Conservation (phyloP, 768 basidiomycete species). For the Rhodotorula toruloides region DNA sequence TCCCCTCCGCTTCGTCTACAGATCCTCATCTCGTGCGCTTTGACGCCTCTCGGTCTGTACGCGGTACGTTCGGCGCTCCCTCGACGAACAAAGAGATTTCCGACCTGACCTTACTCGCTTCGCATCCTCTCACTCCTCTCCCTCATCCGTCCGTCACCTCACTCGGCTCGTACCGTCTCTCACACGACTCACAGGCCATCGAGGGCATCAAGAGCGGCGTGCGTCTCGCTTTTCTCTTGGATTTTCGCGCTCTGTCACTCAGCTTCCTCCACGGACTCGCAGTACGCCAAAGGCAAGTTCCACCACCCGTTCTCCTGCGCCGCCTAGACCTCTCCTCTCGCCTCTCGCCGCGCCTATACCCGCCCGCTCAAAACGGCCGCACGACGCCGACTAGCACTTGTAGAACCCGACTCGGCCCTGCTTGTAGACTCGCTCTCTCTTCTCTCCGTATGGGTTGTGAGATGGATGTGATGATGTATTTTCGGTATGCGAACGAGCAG, state of each 20-base stretch:
- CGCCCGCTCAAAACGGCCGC: no score
- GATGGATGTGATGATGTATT: no score
- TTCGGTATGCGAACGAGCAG: no score
- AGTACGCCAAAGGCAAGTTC: constrained; percentile 6
- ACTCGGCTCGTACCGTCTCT: no score
- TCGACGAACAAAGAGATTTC: no score
- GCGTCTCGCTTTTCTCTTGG: background rate
- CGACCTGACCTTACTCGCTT: background rate
- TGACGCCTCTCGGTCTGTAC: background rate
- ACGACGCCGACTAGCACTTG: no score
- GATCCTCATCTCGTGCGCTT: background rate
- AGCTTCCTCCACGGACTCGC: background rate
- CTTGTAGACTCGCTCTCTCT: no score
- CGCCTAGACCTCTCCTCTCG: no score
- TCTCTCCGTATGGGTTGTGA: no score
- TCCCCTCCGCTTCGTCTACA: background rate
- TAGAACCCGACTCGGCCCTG: no score
- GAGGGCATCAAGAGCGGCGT: background rate
- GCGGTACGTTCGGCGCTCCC: background rate
- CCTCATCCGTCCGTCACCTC: background rate
- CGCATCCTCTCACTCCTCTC: background rate
- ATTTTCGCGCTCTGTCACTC: background rate
- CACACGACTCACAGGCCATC: no score
- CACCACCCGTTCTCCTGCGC: constrained; percentile 14
- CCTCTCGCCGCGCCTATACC: no score